phyloP scores from a whole-genome alignment of 225 moss, liverwort and hornwort genomes.

The Thuidium tamariscinum region DNA sequence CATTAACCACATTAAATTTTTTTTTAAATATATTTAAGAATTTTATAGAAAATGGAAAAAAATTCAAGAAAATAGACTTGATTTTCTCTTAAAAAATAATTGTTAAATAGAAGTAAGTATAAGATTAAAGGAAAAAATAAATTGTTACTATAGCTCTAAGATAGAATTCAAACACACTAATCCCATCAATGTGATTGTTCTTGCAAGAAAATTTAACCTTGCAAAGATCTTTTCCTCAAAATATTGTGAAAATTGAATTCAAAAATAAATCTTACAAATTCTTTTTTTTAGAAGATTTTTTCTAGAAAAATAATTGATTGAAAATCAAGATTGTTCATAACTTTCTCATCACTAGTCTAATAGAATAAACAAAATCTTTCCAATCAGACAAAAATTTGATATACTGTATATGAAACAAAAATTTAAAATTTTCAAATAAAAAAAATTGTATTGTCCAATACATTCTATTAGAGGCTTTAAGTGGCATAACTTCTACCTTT shows the following conservation, averaged over 20 bases:
- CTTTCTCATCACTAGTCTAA: neutral
- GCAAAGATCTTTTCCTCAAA: neutral
- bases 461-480: neutral
- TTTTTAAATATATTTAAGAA: no score
- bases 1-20: neutral
- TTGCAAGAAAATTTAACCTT: neutral
- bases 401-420: neutral
- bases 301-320: neutral
- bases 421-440: no score
- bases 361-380: neutral
- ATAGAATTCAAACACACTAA: neutral
- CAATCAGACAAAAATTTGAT: neutral
- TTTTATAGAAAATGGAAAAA: neutral
- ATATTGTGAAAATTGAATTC: accelerated
- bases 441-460: accelerated
- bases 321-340: neutral
- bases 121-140: neutral
- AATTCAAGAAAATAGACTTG: neutral
- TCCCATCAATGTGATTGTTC: accelerated
- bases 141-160: neutral
- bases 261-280: neutral
- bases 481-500: neutral
- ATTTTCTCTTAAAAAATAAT: neutral
- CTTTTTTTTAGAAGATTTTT: neutral
- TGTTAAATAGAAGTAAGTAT: neutral